phyloP scores from a whole-genome alignment of 805 yeast genomes.

The Komagataella ulmi region DNA sequence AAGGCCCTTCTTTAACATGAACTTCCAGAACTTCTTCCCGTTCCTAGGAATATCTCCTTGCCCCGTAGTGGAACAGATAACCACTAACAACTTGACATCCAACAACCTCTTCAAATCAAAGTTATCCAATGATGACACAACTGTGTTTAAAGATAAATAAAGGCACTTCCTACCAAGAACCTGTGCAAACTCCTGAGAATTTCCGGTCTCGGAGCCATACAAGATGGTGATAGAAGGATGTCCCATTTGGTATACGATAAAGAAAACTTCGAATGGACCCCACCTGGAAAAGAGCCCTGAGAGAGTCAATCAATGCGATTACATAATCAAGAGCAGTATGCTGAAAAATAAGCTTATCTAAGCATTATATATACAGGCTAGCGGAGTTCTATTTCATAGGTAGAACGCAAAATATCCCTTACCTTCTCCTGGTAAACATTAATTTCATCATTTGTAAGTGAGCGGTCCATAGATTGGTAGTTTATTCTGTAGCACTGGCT shows the following conservation, averaged over 20 bases:
- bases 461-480: constrained; percentile 94
- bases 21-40: constrained; percentile 60
- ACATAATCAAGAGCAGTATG: neutral
- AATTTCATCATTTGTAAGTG: constrained; percentile 74
- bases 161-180: constrained; percentile 42
- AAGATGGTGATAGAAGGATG: constrained; percentile 35
- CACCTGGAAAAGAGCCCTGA: neutral
- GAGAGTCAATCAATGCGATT: neutral
- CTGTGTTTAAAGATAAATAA: constrained; percentile 35
- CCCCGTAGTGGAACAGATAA: constrained; percentile 83
- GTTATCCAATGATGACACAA: constrained; percentile 42
- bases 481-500: constrained; percentile 84
- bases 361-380: constrained; percentile 3
- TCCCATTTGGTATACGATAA: neutral
- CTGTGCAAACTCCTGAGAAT: constrained; percentile 73
- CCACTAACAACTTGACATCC: constrained; percentile 31
- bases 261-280: neutral
- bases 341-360: neutral
- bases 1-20: constrained; percentile 53
- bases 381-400: constrained; percentile 44
- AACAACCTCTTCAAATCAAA: constrained; percentile 41
- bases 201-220: constrained; percentile 91
- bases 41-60: constrained; percentile 89
- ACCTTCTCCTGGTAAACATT: constrained; percentile 60
- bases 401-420: constrained; percentile 36